Evolutionary conservation across 352 stramenopile genomes (phyloP).

Genomic region (Poterioochromonas sp.): DNA sequence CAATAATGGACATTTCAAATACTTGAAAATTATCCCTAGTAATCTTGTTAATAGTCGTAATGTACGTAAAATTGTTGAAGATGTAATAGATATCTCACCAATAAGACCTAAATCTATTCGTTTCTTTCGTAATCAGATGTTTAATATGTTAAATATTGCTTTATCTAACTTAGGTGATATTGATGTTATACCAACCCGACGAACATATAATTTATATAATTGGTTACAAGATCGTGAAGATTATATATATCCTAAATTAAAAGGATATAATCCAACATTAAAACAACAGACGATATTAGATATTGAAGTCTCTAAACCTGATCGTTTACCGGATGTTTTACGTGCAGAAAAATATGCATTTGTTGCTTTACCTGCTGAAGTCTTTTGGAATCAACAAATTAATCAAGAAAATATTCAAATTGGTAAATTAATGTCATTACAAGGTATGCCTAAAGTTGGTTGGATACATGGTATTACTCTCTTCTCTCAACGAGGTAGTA

Average conservation of each 20-base stretch:
- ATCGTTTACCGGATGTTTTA: conserved; percentile 65
- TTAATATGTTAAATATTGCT: conserved; percentile 78
- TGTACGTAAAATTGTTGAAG: conserved; percentile 59
- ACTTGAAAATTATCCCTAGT: conserved; percentile 43
- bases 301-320: conserved; percentile 46
- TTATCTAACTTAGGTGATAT: conserved; percentile 66
- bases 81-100: conserved; percentile 57
- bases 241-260: conserved; percentile 67
- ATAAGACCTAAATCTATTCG: conserved; percentile 57
- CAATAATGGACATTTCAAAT: conserved; percentile 55
- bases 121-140: conserved; percentile 76
- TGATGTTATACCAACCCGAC: conserved; percentile 56
- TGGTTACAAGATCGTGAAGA: conserved; percentile 67
- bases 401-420: conserved; percentile 53
- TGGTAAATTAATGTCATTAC: conserved; percentile 52
- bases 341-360: conserved; percentile 74
- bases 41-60: conserved; percentile 66
- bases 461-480: conserved; percentile 60
- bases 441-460: conserved; percentile 41
- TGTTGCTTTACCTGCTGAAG: conserved; percentile 56
- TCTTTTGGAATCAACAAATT: conserved; percentile 43
- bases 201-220: conserved; percentile 62
- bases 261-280: conserved; percentile 54
- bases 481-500: conserved; percentile 53
- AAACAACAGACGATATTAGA: conserved; percentile 45